A percentile compares a stretch with the other conserved stretches of the same genome.
Conservation (phyloP, 306 rosid genomes). For the Canavalia ensiformis region DNA sequence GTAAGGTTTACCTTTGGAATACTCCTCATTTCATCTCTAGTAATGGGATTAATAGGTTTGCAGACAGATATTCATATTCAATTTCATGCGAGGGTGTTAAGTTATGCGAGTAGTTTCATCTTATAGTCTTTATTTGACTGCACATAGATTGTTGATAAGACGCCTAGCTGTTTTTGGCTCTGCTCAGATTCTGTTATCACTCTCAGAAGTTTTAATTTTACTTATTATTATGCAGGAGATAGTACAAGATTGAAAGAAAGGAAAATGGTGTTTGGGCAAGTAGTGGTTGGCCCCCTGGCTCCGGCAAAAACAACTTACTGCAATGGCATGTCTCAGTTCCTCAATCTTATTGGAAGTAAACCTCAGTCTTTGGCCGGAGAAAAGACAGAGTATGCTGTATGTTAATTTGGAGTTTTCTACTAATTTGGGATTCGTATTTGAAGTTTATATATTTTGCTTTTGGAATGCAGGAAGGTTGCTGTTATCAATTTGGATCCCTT, state of each 20-base stretch:
- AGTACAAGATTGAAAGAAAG: slow-evolving; percentile 15
- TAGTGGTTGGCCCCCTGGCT: slow-evolving; percentile 96
- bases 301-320: slow-evolving; percentile 99
- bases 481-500: slow-evolving; percentile 91
- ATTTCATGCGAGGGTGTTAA: background rate
- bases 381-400: background rate
- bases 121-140: background rate
- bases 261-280: slow-evolving; percentile 67
- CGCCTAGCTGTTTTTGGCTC: background rate
- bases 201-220: background rate
- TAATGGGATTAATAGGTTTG: no score
- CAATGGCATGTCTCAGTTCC: slow-evolving; percentile 98
- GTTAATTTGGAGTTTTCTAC: slow-evolving; percentile 28
- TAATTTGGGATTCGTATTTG: slow-evolving; percentile 7
- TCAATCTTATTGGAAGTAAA: slow-evolving; percentile 85
- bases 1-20: no score
- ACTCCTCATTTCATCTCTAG: no score
- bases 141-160: background rate
- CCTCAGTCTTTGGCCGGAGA: background rate
- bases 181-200: background rate
- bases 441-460: slow-evolving; percentile 26
- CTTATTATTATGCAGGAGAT: slow-evolving; percentile 8
- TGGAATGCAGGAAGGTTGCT: slow-evolving; percentile 82
- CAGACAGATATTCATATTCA: no score
- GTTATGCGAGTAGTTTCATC: background rate